phyloP scores from a whole-genome alignment of 352 stramenopile genomes.

The Globisporangium canariense region DNA sequence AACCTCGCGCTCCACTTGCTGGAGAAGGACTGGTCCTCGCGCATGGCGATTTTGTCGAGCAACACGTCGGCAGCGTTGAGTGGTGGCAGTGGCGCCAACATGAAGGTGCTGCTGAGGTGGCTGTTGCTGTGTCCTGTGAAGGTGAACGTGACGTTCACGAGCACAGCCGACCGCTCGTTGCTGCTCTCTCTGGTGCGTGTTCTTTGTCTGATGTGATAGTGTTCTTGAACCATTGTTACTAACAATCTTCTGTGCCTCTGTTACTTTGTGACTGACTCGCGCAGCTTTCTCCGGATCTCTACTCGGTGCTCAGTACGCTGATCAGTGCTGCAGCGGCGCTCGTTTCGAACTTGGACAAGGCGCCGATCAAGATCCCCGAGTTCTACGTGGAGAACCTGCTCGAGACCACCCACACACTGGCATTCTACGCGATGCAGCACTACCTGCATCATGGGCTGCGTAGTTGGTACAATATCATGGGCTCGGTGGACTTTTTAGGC shows the following conservation, averaged over 20 bases:
- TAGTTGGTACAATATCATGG: slow-evolving; percentile 87
- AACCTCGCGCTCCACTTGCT: slow-evolving; percentile 52
- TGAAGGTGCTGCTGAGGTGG: slow-evolving; percentile 76
- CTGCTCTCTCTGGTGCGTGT: slow-evolving; percentile 64
- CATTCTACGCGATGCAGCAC: slow-evolving; percentile 85
- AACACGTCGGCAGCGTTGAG: slow-evolving; percentile 26
- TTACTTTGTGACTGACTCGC: not conserved
- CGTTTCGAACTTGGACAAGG: slow-evolving; percentile 84
- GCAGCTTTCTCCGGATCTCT: slow-evolving; percentile 78
- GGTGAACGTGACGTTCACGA: slow-evolving; percentile 86
- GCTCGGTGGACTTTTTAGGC: slow-evolving; percentile 88
- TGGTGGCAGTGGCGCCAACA: slow-evolving; percentile 42
- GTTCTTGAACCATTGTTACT: not conserved
- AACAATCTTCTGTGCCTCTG: slow-evolving; percentile 10
- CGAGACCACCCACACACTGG: slow-evolving; percentile 81
- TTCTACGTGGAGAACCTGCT: slow-evolving; percentile 89
- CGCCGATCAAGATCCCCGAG: slow-evolving; percentile 85
- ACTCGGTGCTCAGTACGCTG: slow-evolving; percentile 67
- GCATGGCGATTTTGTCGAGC: slow-evolving; percentile 32
- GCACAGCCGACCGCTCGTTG: slow-evolving; percentile 78
- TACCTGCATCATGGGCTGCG: slow-evolving; percentile 82
- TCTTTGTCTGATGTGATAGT: not conserved
- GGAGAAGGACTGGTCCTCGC: slow-evolving; percentile 57
- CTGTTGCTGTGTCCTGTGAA: slow-evolving; percentile 83
- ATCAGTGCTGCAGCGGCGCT: slow-evolving; percentile 78